These are phyloP conservation scores for Pyricularia grisea DNA, from an alignment of 2,329 filamentous ascomycete genomes.

Conservation along the genomic window DNA sequence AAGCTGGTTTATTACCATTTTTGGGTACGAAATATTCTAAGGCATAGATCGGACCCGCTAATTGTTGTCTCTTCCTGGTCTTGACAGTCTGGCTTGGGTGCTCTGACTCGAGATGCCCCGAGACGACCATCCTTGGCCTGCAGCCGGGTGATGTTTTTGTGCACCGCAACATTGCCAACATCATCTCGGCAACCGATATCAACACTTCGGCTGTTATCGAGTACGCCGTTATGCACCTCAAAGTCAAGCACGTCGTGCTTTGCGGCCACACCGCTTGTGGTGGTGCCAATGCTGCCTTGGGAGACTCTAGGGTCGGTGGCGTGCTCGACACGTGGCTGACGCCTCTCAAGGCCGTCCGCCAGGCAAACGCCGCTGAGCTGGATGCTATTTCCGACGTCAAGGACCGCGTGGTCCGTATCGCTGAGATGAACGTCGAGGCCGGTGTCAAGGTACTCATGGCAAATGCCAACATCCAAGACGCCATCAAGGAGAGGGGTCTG, in stretches of 20 bases:
- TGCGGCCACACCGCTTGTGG: conserved; percentile 62
- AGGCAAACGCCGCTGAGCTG: conserved; percentile 44
- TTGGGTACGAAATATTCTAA: background rate
- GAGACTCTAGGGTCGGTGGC: conserved; percentile 36
- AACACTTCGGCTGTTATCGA: conserved; percentile 68
- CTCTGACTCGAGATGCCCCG: conserved; percentile 76
- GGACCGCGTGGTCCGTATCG: conserved; percentile 50
- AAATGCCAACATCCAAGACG: conserved; percentile 61
- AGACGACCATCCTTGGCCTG: conserved; percentile 70
- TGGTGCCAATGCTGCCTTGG: conserved; percentile 51
- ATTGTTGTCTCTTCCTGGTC: background rate
- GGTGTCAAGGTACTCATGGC: conserved; percentile 59
- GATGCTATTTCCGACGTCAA: conserved; percentile 41
- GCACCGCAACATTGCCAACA: conserved; percentile 86
- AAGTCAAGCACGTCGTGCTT: conserved; percentile 61
- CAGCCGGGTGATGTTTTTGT: conserved; percentile 80
- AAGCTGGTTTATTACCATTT: background rate
- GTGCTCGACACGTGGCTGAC: conserved; percentile 47
- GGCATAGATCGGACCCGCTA: conserved; percentile 1
- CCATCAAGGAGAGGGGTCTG: conserved; percentile 59
- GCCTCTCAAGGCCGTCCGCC: conserved; percentile 35
- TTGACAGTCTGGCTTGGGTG: conserved; percentile 70
- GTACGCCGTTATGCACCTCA: conserved; percentile 64
- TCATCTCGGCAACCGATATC: conserved; percentile 66
- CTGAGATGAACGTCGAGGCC: conserved; percentile 66